Base-by-base conservation (phyloP, 441 rosid genomes). In the Populus hybrid region DNA sequence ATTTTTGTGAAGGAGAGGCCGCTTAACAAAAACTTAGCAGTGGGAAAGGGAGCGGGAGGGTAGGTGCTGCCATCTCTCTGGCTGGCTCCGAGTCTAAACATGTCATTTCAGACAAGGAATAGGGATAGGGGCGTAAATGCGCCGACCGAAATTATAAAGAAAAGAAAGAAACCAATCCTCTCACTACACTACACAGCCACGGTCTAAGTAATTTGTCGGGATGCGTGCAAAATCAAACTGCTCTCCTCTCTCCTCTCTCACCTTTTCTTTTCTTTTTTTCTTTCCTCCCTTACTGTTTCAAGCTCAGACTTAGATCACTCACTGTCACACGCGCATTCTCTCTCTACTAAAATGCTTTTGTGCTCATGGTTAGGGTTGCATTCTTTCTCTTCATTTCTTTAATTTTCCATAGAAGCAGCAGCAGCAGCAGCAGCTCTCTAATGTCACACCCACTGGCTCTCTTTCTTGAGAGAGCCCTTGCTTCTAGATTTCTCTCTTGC, bases 151-250 rank as follows among this genome's bases (percentile, higher is more conserved):
- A 69, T 70, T 68, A 78, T 77, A 80, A 84, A 89, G 71, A 81
- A 83, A 80, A 81, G n/a, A 6, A 61, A 38, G 30, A 36, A 59
- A 23, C 16, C 70, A 64, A 32, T 63, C 65, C 7, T 3, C 14
- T 50, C 76, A 79, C 79, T 79, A 78, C 76, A 67, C 16, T 67
- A 28, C 70, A 67, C 57, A 14, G 14, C 35, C 35, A 18, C 40
- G 32, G 9, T 18, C 84, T 74, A 75, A 71, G 76, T 73, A 79
- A 83, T 83, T 89, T 92, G 96, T 93, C 97, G 98, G 91, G 72
- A 78, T 90, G 91, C 92, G 93, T 87, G 92, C 91, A 84, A 84
- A 76, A 80, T 87, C 85, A 81, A 69, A 80, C 83, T 76, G 75
- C 30, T 34, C 72, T 70, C 59, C 70, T 78, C 84, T 83, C 81